Evolutionary conservation across 129 eudicot genomes (phyloP), one percentile per base, ranked within the genome.

Genomic region (Apium graveolens): DNA sequence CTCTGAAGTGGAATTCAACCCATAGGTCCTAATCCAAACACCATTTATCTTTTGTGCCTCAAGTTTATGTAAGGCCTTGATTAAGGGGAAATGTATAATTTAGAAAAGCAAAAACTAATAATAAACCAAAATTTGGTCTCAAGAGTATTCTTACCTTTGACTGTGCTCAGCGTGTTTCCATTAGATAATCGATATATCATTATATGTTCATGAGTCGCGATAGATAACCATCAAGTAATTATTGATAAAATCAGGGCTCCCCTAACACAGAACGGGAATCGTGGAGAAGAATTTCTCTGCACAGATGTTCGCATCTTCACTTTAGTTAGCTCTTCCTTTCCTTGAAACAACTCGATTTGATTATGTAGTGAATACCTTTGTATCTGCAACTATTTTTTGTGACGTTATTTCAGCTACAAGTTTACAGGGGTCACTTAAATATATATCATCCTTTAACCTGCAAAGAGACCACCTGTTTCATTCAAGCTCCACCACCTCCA

Each of bases 1-100:
- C 97, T 85, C 76, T 96, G 97, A n/a, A 96, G 93, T 20, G 97
- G 97, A 70, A 96, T 92, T 76, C 99, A 96, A 11, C 99, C 99
- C 97, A 92, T 90, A 0, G 97, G 97, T 14, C 97, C 99, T 63
- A 96, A 84, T 74, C 99, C 99, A 35, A 96, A 96, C 57, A 90
- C 89, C 95, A 96, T 88, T 82, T 82, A 92, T 72, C 57, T 92
- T 42, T 78, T 97, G 74, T 74, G 84, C 99, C 78, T 97, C 99
- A 78, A 92, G 83, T 24, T 86, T 66, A 70, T 96, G 93, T 76
- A 96, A 80, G 49, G 89, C 12, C 97, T 95, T 63, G 62, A 46
- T 18, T 13, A 49, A 3, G 44, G 8, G 8, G 34, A 66, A 70
- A 27, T 29, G 41, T 21, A 7, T 26, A 18, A 9, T 60, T 46